These are phyloP conservation scores for Capronia epimyces DNA, from an alignment of 2,329 filamentous ascomycete species.

Conservation along the genomic window DNA sequence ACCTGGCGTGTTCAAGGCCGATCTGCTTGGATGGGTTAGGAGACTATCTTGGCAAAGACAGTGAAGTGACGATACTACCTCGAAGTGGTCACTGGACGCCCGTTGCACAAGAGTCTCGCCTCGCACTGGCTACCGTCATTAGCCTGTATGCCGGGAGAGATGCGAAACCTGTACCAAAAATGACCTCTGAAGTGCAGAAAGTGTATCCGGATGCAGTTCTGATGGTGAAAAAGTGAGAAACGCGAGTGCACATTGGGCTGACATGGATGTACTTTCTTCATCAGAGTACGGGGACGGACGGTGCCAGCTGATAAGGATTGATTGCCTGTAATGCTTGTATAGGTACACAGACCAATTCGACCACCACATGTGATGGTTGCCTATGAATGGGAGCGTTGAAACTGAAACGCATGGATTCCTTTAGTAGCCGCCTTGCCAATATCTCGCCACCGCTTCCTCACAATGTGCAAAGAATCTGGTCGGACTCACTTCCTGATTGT, in stretches of 20 bases:
- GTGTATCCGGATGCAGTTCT: conserved; percentile 26
- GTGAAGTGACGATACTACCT: conserved; percentile 48
- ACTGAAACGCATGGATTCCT: background rate
- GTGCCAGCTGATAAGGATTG: background rate
- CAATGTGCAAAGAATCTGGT: background rate
- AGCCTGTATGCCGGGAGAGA: conserved; percentile 17
- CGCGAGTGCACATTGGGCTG: too few species aligned
- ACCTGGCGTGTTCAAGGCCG: conserved; percentile 47
- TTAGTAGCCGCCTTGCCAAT: too few species aligned
- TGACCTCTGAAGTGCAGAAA: conserved; percentile 22
- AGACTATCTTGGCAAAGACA: conserved; percentile 47
- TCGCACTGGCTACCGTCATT: conserved; percentile 37
- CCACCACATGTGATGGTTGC: background rate
- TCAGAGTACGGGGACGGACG: background rate
- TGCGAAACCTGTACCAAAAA: conserved; percentile 17
- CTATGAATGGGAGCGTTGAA: background rate
- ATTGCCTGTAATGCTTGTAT: background rate
- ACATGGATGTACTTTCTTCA: background rate
- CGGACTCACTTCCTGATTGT: background rate
- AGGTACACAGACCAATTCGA: background rate
- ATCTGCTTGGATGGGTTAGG: conserved; percentile 50
- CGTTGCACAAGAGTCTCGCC: conserved; percentile 42
- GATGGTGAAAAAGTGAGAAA: conserved; percentile 25
- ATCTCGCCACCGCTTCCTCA: too few species aligned
- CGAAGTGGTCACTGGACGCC: conserved; percentile 52